These are phyloP conservation scores for Vigna unguiculata DNA, from an alignment of 306 rosid species.

Conservation along the genomic window DNA sequence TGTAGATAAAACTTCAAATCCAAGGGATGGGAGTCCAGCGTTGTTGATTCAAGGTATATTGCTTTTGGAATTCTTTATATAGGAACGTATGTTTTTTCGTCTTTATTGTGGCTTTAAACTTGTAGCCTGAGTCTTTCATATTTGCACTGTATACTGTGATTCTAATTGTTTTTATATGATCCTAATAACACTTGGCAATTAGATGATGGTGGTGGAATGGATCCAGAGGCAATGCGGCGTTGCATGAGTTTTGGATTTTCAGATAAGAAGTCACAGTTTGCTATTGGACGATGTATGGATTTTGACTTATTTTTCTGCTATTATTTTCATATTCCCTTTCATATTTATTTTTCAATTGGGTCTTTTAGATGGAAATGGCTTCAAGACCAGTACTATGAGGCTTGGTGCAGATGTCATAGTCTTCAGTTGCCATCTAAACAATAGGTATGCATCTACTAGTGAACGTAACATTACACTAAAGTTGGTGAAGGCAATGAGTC, in stretches of 20 bases:
- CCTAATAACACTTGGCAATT: constrained; percentile 43
- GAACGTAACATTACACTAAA: constrained; percentile 2
- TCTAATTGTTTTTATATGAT: constrained; percentile 37
- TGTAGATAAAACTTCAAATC: constrained; percentile 81
- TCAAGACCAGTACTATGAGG: constrained; percentile 98
- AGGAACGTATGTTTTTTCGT: neutral
- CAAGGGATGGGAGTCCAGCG: constrained; percentile 85
- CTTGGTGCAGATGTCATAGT: constrained; percentile 95
- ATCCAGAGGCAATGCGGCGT: constrained; percentile 79
- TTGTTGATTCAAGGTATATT: constrained; percentile 86
- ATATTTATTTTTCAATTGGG: constrained; percentile 53
- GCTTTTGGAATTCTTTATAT: constrained; percentile 29
- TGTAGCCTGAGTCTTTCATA: constrained; percentile 24
- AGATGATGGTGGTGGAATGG: constrained; percentile 98
- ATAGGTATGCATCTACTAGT: constrained; percentile 60
- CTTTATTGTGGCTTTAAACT: constrained; percentile 37
- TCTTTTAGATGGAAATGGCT: constrained; percentile 96
- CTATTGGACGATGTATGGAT: constrained; percentile 91
- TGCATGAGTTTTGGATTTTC: constrained; percentile 99
- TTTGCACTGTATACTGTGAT: constrained; percentile 2
- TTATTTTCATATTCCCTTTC: constrained; percentile 28
- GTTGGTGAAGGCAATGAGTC: constrained; percentile 15
- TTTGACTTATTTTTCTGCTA: constrained; percentile 40
- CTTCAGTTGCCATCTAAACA: constrained; percentile 69
- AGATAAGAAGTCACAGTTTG: constrained; percentile 70